These are phyloP conservation scores for Clarireedia monteithiana DNA, from an alignment of 2,329 filamentous ascomycete species.

Conservation along the genomic window DNA sequence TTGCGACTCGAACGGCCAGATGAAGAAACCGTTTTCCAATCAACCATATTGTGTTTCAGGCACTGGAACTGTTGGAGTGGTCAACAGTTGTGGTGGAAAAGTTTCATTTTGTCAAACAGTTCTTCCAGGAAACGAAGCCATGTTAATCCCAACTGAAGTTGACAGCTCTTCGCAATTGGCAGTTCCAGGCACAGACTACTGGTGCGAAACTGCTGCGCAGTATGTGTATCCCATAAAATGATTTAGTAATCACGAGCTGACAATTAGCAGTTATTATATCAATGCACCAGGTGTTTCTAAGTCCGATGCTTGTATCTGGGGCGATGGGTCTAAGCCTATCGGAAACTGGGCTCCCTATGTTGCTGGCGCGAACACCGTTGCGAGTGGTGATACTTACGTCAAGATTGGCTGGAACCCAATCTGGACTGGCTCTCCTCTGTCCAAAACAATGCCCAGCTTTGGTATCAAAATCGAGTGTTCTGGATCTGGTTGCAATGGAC, in stretches of 20 bases:
- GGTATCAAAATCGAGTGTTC: slow-evolving; percentile 65
- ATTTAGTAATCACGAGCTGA: slow-evolving; percentile 9
- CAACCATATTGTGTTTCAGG: slow-evolving; percentile 64
- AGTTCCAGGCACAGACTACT: slow-evolving; percentile 63
- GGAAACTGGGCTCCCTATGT: slow-evolving; percentile 77
- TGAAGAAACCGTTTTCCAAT: slow-evolving; percentile 61
- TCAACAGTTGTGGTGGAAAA: slow-evolving; percentile 55
- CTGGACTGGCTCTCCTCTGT: slow-evolving; percentile 48
- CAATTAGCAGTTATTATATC: slow-evolving; percentile 57
- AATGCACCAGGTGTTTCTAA: slow-evolving; percentile 61
- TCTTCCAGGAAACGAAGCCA: slow-evolving; percentile 70
- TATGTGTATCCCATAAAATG: slow-evolving; percentile 36
- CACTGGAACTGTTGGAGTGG: slow-evolving; percentile 54
- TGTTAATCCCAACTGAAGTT: slow-evolving; percentile 73
- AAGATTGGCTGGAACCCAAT: slow-evolving; percentile 76
- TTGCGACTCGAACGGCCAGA: slow-evolving; percentile 58
- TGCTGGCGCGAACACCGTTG: slow-evolving; percentile 64
- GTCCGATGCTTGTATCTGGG: slow-evolving; percentile 64
- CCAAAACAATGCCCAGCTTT: slow-evolving; percentile 51
- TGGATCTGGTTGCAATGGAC: slow-evolving; percentile 56
- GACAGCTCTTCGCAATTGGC: slow-evolving; percentile 50
- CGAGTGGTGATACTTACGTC: slow-evolving; percentile 58
- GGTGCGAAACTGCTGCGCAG: slow-evolving; percentile 67
- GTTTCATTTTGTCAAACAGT: slow-evolving; percentile 76
- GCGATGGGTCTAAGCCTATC: slow-evolving; percentile 49